Evolutionary conservation across 108 stramenopile species (phyloP).

Genomic region (Cylindrotheca closterium): DNA sequence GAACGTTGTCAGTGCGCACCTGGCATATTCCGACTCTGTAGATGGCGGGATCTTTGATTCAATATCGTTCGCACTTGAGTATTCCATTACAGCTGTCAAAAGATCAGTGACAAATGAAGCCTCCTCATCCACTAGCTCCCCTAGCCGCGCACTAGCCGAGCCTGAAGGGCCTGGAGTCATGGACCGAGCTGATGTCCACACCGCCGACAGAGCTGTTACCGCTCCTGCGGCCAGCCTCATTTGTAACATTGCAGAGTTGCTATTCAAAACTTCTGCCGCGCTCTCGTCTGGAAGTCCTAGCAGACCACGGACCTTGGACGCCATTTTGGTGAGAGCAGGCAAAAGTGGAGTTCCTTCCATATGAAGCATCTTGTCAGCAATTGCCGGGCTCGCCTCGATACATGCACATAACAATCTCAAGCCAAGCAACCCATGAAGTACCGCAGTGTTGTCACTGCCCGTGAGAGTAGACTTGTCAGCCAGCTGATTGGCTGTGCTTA

Average conservation of each 20-base stretch:
- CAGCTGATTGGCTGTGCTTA: slow-evolving; percentile 9
- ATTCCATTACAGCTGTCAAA: slow-evolving; percentile 8
- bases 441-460: slow-evolving; percentile 4
- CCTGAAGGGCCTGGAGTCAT: not conserved
- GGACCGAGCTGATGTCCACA: slow-evolving; percentile 9
- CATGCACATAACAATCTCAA: slow-evolving; percentile 19
- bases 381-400: slow-evolving; percentile 14
- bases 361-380: slow-evolving; percentile 17
- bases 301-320: slow-evolving; percentile 5
- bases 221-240: slow-evolving; percentile 25
- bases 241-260: slow-evolving; percentile 9
- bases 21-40: slow-evolving; percentile 16
- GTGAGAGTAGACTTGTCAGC: not conserved
- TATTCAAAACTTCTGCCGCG: slow-evolving; percentile 4
- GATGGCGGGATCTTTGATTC: slow-evolving; percentile 14
- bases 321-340: slow-evolving; percentile 10
- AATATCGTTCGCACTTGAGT: slow-evolving; percentile 9
- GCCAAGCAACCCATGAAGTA: slow-evolving; percentile 17
- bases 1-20: slow-evolving; percentile 17
- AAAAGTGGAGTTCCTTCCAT: slow-evolving; percentile 7
- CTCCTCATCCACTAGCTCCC: slow-evolving; percentile 3
- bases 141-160: slow-evolving; percentile 6
- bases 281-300: not conserved
- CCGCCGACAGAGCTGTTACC: slow-evolving; percentile 11
- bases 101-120: slow-evolving; percentile 16